phyloP scores from a whole-genome alignment of 441 rosid species.

The Gossypium schwendimanii region DNA sequence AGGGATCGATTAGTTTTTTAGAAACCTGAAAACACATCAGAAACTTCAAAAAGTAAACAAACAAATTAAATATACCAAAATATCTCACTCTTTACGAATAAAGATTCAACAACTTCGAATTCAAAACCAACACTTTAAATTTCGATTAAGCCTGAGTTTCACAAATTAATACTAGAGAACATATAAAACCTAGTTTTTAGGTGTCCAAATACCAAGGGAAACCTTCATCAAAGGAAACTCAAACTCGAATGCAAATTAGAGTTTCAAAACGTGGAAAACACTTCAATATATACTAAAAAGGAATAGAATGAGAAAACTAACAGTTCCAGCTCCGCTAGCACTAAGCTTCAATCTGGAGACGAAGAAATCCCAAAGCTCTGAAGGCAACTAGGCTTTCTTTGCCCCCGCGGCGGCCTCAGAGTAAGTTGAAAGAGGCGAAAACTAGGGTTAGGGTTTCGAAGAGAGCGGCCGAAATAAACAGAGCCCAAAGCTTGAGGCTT shows the following conservation, averaged over 20 bases:
- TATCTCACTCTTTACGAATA: not conserved
- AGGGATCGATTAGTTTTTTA: not conserved
- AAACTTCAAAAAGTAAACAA: not conserved
- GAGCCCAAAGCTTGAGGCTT: not conserved
- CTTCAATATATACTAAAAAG: not conserved
- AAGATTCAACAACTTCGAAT: not conserved
- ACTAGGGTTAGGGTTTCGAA: slow-evolving; percentile 5
- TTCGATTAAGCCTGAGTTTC: not conserved
- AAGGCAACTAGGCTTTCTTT: not conserved
- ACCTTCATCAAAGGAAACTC: not conserved
- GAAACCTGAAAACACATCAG: not conserved
- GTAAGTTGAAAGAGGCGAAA: not conserved
- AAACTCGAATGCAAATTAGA: not conserved
- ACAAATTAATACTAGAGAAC: not conserved
- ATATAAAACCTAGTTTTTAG: not conserved
- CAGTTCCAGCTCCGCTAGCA: not conserved
- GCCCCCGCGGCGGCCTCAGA: not conserved
- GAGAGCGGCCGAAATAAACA: not conserved
- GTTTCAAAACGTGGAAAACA: not conserved
- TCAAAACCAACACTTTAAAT: not conserved
- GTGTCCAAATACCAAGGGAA: not conserved
- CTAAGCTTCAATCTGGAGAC: not conserved
- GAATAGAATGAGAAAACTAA: not conserved
- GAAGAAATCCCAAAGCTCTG: not conserved
- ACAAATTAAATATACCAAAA: not conserved